Evolutionary conservation across 2,329 filamentous ascomycete genomes (phyloP), one percentile per base, ranked within the genome.

Genomic region (Diaporthe capsici): DNA sequence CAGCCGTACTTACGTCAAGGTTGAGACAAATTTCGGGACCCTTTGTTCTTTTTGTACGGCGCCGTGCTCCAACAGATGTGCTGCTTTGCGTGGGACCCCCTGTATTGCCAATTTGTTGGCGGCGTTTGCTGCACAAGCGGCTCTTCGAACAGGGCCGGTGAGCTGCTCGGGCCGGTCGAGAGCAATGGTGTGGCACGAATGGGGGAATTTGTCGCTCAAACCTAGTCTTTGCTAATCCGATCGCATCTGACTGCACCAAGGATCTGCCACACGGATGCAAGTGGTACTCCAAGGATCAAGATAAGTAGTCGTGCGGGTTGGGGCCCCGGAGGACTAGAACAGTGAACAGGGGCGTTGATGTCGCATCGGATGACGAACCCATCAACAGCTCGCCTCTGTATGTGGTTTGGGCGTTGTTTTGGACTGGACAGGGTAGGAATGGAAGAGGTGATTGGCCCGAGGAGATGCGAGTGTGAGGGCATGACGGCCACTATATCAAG

Each of bases 131-230:
- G 57, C 71, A 63, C 53, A 72, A 39, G 71, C 57, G 55, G 70
- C 70, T 61, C 42, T 72, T 51, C 7, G 7, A 20, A 37, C 15
- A 39, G 22, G 47, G 65, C 25, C 65, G 49, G 34, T 70, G 65
- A 70, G 65, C 47, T 51, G 42, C 39, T 17, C 70, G 53, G 55
- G 42, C 44, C 71, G 71, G 57, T 49, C 44, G 37, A 22, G 58
- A 28, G 60, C 28, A 20, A 22, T 37, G 47, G 20, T 65, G 58
- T 42, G 34, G 58, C 71, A 49, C 34, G 58, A 55, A 55, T 55
- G 65, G 65, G 65, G n/a, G 49, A 55, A 70, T 65, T 55, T 42
- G 25, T 73, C 71, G 71, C 71, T 65, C 58, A 73, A 72, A 72
- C 15, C n/a, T 72, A 10, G 57, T 8, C 47, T 55, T 42, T 47